Evolutionary conservation across 345 rosid genomes (phyloP).

Genomic region (Populus alba): DNA sequence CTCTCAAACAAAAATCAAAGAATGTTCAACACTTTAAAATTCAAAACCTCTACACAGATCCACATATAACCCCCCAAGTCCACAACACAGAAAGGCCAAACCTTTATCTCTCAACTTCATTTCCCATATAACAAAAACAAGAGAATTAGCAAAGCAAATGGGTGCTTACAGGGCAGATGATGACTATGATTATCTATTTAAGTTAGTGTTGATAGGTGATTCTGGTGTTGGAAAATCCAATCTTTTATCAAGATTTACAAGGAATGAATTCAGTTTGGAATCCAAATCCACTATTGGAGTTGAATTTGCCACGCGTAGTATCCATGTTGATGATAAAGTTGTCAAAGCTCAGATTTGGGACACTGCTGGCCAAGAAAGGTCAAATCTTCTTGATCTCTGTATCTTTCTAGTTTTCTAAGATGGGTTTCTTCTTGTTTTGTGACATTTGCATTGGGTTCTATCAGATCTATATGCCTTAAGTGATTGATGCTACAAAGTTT

Average conservation of each 20-base stretch:
- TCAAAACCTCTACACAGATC: neutral
- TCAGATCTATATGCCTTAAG: slow-evolving; percentile 3
- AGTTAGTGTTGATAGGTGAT: slow-evolving; percentile 26
- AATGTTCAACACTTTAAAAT: slow-evolving; percentile 6
- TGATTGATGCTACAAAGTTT: neutral
- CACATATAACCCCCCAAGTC: neutral
- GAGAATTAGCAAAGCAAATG: neutral
- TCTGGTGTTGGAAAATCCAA: slow-evolving; percentile 33
- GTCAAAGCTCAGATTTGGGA: slow-evolving; percentile 34
- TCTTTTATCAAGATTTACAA: slow-evolving; percentile 27
- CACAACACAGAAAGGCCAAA: neutral
- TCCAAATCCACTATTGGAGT: slow-evolving; percentile 32
- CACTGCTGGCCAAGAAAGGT: slow-evolving; percentile 33
- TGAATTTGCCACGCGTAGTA: slow-evolving; percentile 30
- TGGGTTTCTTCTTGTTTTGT: slow-evolving; percentile 1
- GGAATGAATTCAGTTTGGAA: slow-evolving; percentile 28
- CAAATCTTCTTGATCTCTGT: neutral
- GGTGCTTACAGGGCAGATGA: slow-evolving; percentile 28
- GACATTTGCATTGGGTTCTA: neutral
- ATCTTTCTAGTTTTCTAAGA: neutral
- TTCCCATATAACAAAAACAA: neutral
- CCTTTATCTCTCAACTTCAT: neutral
- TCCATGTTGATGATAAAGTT: slow-evolving; percentile 30
- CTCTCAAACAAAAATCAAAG: neutral
- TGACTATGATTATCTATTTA: slow-evolving; percentile 28